Conservation (phyloP, 768 basidiomycete species). For the Rhizopogon vulgaris region DNA sequence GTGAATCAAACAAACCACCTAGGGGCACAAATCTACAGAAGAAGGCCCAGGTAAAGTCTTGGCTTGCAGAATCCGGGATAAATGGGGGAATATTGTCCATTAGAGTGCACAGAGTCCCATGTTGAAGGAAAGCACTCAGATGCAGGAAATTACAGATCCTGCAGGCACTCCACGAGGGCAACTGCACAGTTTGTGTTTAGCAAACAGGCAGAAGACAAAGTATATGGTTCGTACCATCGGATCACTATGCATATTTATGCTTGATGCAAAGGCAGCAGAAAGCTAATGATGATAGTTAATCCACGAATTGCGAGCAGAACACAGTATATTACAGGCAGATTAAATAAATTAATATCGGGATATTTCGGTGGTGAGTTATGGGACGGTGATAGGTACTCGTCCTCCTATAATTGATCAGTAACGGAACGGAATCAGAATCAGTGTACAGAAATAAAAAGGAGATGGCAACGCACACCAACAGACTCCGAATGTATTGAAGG, state of each 20-base stretch:
- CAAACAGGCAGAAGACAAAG: background rate
- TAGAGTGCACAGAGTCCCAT: background rate
- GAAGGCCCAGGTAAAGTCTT: background rate
- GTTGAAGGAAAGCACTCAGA: background rate
- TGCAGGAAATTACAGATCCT: background rate
- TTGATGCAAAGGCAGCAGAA: background rate
- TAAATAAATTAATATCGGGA: background rate
- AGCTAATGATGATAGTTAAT: background rate
- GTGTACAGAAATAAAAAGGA: background rate
- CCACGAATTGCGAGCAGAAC: background rate
- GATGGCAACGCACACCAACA: background rate
- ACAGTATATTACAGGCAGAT: background rate
- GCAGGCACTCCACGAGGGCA: background rate
- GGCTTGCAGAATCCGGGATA: background rate
- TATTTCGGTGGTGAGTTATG: too few relatives aligned
- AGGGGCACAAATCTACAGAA: background rate
- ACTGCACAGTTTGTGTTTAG: background rate
- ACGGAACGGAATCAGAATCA: too few relatives aligned
- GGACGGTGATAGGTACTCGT: background rate
- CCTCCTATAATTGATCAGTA: background rate
- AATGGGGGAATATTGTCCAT: background rate
- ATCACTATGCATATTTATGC: background rate
- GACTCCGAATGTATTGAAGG: rapidly evolving
- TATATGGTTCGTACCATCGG: background rate
- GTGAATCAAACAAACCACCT: background rate